Conservation (phyloP, 139 green algal genomes). For the Picochlorum costavermella region DNA sequence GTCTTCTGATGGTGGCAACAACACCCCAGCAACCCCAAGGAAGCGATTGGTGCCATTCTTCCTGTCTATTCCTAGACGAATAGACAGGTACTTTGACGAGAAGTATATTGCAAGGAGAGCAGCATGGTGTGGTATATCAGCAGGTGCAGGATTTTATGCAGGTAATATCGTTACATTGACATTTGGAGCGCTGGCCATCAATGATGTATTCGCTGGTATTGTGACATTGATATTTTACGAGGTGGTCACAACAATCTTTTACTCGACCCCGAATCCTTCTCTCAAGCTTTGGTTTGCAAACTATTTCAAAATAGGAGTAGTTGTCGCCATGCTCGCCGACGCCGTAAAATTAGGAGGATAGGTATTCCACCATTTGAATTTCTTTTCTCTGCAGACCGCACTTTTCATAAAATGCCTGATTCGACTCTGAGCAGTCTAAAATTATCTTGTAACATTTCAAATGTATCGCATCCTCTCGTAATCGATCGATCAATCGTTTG, state of each 20-base stretch:
- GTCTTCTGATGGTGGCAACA: background rate
- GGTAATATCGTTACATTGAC: conserved; percentile 51
- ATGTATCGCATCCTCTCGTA: conserved; percentile 32
- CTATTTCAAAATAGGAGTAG: conserved; percentile 53
- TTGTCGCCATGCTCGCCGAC: conserved; percentile 44
- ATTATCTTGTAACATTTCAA: conserved; percentile 92
- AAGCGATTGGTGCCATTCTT: conserved; percentile 8
- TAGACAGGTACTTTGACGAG: conserved; percentile 31
- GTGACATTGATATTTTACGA: conserved; percentile 48
- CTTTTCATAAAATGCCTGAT: conserved; percentile 86
- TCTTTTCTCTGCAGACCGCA: conserved; percentile 78
- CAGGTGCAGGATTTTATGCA: conserved; percentile 33
- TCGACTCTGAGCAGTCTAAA: conserved; percentile 85
- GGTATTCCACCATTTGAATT: conserved; percentile 81
- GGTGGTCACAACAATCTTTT: conserved; percentile 32
- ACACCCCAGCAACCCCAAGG: background rate
- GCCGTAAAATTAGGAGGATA: conserved; percentile 52
- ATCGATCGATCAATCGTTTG: conserved; percentile 57
- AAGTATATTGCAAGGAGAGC: background rate
- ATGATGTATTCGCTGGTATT: conserved; percentile 59
- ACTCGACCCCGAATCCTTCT: conserved; percentile 7
- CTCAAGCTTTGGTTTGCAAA: conserved; percentile 42
- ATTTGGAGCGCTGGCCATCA: conserved; percentile 59
- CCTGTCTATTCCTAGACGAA: conserved; percentile 17
- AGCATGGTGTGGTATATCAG: conserved; percentile 30